Evolutionary conservation across 163 green algal genomes (phyloP).

Genomic region (Scenedesmus sp.): DNA sequence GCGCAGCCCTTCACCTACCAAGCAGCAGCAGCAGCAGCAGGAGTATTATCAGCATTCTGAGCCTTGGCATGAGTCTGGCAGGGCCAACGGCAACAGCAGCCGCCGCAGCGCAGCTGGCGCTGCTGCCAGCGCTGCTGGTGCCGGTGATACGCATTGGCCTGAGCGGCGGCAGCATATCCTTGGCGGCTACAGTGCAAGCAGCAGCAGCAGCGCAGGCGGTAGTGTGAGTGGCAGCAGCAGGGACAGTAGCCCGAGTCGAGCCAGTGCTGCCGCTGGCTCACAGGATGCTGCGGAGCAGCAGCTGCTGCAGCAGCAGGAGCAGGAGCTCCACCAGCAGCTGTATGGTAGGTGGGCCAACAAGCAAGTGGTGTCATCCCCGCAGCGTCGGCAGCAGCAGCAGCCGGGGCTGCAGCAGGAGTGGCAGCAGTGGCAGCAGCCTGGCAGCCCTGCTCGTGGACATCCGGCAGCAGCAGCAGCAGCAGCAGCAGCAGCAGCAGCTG

Average conservation of each 20-base stretch:
- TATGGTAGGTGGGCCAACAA: conserved; percentile 34
- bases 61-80: conserved; percentile 14
- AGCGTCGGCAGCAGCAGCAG: neutral
- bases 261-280: conserved; percentile 29
- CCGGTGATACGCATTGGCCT: conserved; percentile 3
- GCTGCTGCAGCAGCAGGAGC: conserved; percentile 1
- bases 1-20: neutral
- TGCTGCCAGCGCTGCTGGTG: neutral
- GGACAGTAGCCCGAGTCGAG: conserved; percentile 4
- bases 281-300: conserved; percentile 14
- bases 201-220: neutral
- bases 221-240: neutral
- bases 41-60: conserved; percentile 17
- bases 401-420: neutral
- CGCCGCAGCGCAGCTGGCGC: neutral
- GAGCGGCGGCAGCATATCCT: neutral
- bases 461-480: neutral
- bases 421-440: neutral
- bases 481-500: neutral
- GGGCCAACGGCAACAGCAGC: neutral
- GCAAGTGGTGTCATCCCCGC: neutral
- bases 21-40: neutral
- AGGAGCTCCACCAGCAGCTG: conserved; percentile 3
- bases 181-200: too few species aligned
- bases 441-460: neutral